Base-by-base conservation (phyloP, 371 early-diverging fungal species). In the Amoeboaphelidium protococcarum region DNA sequence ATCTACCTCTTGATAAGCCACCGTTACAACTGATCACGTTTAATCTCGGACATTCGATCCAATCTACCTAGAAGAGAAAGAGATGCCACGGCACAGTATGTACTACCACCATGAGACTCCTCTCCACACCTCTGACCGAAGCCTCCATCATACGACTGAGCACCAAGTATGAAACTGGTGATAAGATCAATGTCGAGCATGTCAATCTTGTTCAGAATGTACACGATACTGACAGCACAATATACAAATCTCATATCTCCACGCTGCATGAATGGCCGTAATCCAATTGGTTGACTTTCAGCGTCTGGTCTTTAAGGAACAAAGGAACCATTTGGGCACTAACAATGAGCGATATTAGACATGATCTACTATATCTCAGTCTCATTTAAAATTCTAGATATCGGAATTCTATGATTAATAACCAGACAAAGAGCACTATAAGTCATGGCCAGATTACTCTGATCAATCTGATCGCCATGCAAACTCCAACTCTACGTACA, bases 211-310 rank as follows among this genome's bases (percentile, higher is more conserved):
- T 79, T 74, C 26, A 94, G 57, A 2, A 89, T 68, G 48, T 69
- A 73, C 1, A 75, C 74, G 2, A 88, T 67, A 0, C 74, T 79
- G 47, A 79, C 79, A 0, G 96, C 94, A 56, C 86, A 81, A 63
- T 68, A 95, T 10, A 83, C 55, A 55, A 91, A 90, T 12, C 96
- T 72, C 62, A 82, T 72, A 59, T 95, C 95, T n/a, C n/a, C n/a
- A n/a, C n/a, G n/a, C n/a, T n/a, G n/a, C n/a, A n/a, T n/a, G n/a
- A n/a, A n/a, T n/a, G n/a, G n/a, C n/a, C n/a, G n/a, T n/a, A n/a
- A n/a, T n/a, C n/a, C n/a, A n/a, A n/a, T n/a, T n/a, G n/a, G n/a
- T n/a, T n/a, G n/a, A n/a, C n/a, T n/a, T n/a, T n/a, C n/a, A n/a
- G n/a, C n/a, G n/a, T n/a, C n/a, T n/a, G n/a, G n/a, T n/a, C n/a